A percentile compares a stretch with the other conserved stretches of the same genome.
Evolutionary conservation across 306 rosid genomes (phyloP).

Genomic region (Oxytropis ochrocephala): DNA sequence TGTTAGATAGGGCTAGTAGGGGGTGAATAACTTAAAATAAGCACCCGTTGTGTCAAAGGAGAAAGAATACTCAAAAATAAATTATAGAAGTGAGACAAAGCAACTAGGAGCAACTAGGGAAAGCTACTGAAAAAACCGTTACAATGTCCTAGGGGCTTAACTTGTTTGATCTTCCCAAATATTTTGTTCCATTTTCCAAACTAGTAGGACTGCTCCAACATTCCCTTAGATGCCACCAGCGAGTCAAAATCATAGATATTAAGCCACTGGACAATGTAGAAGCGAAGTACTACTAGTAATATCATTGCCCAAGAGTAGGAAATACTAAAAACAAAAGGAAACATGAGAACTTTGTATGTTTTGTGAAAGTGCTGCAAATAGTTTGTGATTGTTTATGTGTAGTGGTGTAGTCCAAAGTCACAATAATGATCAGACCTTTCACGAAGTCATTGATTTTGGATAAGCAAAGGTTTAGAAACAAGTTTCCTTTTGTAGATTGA

Average conservation of each 20-base stretch:
- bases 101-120: background rate
- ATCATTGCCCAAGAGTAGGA: background rate
- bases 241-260: background rate
- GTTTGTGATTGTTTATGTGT: background rate
- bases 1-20: background rate
- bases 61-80: background rate
- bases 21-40: background rate
- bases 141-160: background rate
- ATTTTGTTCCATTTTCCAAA: background rate
- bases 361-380: background rate
- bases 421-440: background rate
- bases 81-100: background rate
- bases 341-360: background rate
- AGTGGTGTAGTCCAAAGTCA: background rate
- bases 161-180: background rate
- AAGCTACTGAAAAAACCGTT: background rate
- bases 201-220: background rate
- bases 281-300: background rate
- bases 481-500: background rate
- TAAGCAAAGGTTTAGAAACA: constrained; percentile 5
- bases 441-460: background rate
- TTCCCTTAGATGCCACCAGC: background rate
- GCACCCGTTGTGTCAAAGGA: background rate
- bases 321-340: background rate
- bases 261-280: background rate